Evolutionary conservation across 371 early-diverging fungal species (phyloP).

Genomic region (Conidiobolus incongruus): DNA sequence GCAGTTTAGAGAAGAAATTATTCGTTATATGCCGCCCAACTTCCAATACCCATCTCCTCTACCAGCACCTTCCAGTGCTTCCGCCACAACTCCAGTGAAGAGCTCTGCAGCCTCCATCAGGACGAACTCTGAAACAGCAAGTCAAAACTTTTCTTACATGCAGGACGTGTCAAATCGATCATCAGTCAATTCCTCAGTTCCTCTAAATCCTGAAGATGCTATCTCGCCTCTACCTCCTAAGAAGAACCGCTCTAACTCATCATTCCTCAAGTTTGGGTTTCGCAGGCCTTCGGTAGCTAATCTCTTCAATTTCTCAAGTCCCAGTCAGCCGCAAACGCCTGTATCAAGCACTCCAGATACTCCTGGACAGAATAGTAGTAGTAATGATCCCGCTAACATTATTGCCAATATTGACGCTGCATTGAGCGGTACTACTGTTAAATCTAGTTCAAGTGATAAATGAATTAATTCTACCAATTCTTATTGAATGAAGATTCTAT

Average conservation of each 20-base stretch:
- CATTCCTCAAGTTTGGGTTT: background rate
- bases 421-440: too few relatives aligned
- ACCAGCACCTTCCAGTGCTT: background rate
- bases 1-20: background rate
- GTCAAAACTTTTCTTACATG: background rate
- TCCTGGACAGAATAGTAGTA: too few relatives aligned
- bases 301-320: background rate
- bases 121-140: background rate
- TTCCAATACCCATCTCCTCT: background rate
- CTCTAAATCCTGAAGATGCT: background rate
- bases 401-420: too few relatives aligned
- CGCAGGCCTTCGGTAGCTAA: background rate
- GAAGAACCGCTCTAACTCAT: background rate
- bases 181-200: background rate
- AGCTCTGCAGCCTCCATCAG: background rate
- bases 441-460: too few relatives aligned
- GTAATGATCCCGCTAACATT: too few relatives aligned
- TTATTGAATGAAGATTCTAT: too few relatives aligned
- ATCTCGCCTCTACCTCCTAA: background rate
- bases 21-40: constrained; percentile 3
- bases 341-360: too few relatives aligned
- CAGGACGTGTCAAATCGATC: background rate
- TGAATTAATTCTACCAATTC: too few relatives aligned
- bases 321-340: too few relatives aligned
- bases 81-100: background rate